Evolutionary conservation across 257 asterid species (phyloP).

Genomic region (Nicotiana otophora): DNA sequence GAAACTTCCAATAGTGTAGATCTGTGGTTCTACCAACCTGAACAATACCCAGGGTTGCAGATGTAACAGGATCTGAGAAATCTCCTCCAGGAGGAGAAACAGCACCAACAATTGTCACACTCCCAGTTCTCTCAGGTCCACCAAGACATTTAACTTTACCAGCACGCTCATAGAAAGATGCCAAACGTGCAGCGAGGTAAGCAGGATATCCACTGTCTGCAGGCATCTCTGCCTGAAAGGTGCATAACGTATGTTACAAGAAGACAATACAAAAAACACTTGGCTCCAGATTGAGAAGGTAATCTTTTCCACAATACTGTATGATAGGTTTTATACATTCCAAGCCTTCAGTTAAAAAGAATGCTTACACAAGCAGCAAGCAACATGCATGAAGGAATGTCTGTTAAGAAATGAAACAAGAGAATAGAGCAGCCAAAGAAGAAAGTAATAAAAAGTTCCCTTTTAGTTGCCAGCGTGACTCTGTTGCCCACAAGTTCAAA

Average conservation of each 20-base stretch:
- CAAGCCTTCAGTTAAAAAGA: not conserved
- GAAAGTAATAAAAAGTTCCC: not conserved
- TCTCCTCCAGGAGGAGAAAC: conserved; percentile 99
- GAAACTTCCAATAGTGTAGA: conserved; percentile 1
- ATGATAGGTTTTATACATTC: not conserved
- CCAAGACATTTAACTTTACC: conserved; percentile 99
- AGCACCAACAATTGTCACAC: conserved; percentile 98
- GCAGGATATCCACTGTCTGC: conserved; percentile 99
- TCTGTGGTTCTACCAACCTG: conserved; percentile 45
- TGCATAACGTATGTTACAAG: not conserved
- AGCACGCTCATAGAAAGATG: conserved; percentile 98
- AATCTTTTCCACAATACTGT: not conserved
- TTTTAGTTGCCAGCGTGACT: not conserved
- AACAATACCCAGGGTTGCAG: conserved; percentile 96
- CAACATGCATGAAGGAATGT: not conserved
- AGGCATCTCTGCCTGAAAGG: conserved; percentile 91
- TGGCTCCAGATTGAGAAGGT: not conserved
- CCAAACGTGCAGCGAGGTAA: conserved; percentile 92
- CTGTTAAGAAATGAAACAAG: not conserved
- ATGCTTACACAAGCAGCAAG: not conserved
- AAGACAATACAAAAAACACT: not conserved
- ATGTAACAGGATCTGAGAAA: conserved; percentile 97
- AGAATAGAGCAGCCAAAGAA: not conserved
- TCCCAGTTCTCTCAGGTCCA: conserved; percentile 94
- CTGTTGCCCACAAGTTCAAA: not conserved